Conservation (phyloP, 768 basidiomycete species). For the Russula sp. region DNA sequence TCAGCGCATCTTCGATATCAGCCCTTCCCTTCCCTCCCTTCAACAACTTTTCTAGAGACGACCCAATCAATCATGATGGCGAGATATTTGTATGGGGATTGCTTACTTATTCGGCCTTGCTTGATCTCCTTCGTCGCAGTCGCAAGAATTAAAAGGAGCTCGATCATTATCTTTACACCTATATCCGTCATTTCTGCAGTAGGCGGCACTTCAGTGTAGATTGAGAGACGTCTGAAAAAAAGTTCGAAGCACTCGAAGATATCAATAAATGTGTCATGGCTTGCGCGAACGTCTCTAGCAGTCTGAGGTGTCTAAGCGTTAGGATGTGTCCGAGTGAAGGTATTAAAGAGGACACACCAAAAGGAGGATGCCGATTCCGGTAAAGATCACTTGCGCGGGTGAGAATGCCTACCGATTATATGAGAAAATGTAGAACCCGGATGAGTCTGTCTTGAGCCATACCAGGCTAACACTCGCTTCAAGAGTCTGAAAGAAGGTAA, state of each 20-base stretch:
- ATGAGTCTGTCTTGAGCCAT: no score
- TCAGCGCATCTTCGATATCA: background rate
- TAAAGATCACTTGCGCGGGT: background rate
- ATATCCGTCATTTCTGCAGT: background rate
- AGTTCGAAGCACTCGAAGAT: background rate
- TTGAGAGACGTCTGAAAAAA: background rate
- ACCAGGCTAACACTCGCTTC: background rate
- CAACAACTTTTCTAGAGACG: background rate
- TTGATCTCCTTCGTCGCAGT: background rate
- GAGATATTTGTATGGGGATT: background rate
- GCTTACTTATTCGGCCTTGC: background rate
- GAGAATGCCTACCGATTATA: background rate
- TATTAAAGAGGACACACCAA: background rate
- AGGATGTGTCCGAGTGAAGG: background rate
- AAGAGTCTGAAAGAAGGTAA: background rate
- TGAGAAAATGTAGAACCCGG: background rate
- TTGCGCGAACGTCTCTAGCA: background rate
- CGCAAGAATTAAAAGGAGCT: background rate
- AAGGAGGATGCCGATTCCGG: background rate
- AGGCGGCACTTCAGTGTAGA: background rate
- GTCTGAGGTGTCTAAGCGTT: background rate
- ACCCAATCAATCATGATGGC: background rate
- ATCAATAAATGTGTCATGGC: background rate
- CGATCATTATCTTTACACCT: background rate
- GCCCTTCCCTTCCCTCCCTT: background rate